Percentiles rank a stretch among this genome's conserved stretches.
These are phyloP conservation scores for Asterionellopsis glacialis DNA, from an alignment of 108 stramenopile species.

Conservation along the genomic window DNA sequence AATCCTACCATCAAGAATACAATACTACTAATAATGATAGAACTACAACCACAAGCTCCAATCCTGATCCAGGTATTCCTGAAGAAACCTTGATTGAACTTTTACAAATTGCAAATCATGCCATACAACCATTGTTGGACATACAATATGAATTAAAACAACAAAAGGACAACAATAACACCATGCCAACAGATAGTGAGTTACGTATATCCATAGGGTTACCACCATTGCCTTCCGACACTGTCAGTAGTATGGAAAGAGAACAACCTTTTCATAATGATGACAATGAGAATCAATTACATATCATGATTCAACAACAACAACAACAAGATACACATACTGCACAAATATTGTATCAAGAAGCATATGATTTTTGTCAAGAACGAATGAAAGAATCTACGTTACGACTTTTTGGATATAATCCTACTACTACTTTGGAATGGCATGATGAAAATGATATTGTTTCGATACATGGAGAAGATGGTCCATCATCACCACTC, in stretches of 20 bases:
- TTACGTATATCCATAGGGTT: conserved; percentile 35
- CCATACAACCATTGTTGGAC: conserved; percentile 41
- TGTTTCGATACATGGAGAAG: conserved; percentile 17
- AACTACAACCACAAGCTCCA: too few relatives aligned
- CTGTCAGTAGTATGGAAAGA: neutral
- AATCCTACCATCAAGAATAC: neutral
- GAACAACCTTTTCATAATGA: too few relatives aligned
- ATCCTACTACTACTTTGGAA: neutral
- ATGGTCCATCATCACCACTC: conserved; percentile 1
- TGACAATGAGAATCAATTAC: too few relatives aligned
- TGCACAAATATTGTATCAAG: conserved; percentile 15
- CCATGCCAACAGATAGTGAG: conserved; percentile 21
- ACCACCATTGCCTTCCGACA: neutral
- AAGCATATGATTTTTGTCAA: conserved; percentile 10
- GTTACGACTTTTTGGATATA: conserved; percentile 24
- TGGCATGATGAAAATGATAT: neutral
- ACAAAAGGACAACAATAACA: conserved; percentile 4
- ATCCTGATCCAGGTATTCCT: conserved; percentile 22
- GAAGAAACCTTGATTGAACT: conserved; percentile 33
- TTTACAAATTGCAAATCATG: conserved; percentile 38
- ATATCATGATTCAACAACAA: too few relatives aligned
- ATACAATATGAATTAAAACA: conserved; percentile 24
- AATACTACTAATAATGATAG: too few relatives aligned
- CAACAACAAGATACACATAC: conserved; percentile 3
- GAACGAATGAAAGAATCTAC: conserved; percentile 1